Conservation (phyloP, 2,329 filamentous ascomycete species). For the Lojkania enalia region DNA sequence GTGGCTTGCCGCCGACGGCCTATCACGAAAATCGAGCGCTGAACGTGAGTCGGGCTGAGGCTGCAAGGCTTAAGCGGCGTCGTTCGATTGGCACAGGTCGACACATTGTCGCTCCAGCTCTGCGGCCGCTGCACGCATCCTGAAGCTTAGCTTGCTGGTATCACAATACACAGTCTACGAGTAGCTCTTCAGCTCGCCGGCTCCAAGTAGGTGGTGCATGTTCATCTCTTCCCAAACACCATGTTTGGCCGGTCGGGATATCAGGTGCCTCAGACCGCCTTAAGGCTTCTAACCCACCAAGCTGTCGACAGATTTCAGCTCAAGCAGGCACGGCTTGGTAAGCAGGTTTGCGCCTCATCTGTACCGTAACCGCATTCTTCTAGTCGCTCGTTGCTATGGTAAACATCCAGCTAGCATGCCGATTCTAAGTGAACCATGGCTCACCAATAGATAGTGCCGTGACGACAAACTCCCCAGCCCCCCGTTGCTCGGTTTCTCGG, state of each 20-base stretch:
- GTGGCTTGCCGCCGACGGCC: slow-evolving; percentile 13
- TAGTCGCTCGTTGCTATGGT: background rate
- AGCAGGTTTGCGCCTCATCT: background rate
- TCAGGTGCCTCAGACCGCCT: background rate
- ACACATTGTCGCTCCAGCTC: background rate
- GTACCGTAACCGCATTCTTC: background rate
- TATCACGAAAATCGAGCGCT: slow-evolving; percentile 14
- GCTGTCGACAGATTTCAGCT: background rate
- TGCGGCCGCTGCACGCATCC: background rate
- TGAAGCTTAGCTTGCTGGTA: background rate
- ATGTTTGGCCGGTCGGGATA: background rate
- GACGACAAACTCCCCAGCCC: background rate
- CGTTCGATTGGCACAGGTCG: slow-evolving; percentile 3
- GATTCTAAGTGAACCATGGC: background rate
- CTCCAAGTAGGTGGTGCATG: too few relatives aligned
- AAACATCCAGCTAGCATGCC: background rate
- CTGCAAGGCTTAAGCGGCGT: background rate
- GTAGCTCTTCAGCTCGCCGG: background rate
- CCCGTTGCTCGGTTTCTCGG: background rate
- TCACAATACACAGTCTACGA: too few relatives aligned
- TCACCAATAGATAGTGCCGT: background rate
- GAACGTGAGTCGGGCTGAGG: slow-evolving; percentile 17
- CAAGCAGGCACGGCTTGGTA: background rate
- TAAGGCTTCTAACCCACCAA: background rate
- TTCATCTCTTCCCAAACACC: too few relatives aligned